Base-by-base conservation (phyloP, 2,329 filamentous ascomycete genomes). In the Byssoonygena ceratinophila region DNA sequence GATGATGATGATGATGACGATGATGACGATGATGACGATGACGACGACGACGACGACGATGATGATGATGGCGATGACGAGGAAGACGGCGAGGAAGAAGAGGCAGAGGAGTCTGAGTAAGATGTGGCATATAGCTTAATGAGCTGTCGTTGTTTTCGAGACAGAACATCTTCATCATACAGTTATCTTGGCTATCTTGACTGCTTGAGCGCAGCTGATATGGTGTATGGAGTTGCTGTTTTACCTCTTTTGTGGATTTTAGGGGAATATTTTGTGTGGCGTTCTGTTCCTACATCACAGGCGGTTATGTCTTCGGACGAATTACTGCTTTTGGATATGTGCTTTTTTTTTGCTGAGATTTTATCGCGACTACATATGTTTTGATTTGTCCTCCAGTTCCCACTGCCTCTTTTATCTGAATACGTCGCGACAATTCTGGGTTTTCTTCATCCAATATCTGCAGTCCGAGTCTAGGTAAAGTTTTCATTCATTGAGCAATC, bases 81-180 rank as follows among this genome's bases (percentile, higher is more conserved):
- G 7, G 46, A 48, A 1, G 46, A 48, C 18, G 46, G 32, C 4
- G 46, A 49, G n/a, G 46, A 43, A 0, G 47, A 50, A 20, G 46
- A 41, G n/a, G 36, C 4, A 4, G 46, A 49, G 12, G 46, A 41
- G 37, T 40, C 34, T 14, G 46, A 49, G 4, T 40, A 41, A 40
- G n/a, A 8, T 14, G 22, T 14, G 22, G 12, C 16, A 16, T 44
- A 2, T 11, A 7, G 11, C 6, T 29, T 5, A 44, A 16, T 12
- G 22, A 20, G 39, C 3, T 23, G 6, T 27, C 5, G 20, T 16
- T 44, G 44, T 11, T 40, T 22, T 23, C 11, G 7, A 4, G 18
- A 22, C 11, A 3, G 7, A 23, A 22, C 5, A n/a, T n/a, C 37
- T 40, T 27, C 2, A 3, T 44, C 29, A 27, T 27, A 16, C 14